Conservation (phyloP, 78 protist genomes). For the Dictyostelium purpureum region DNA sequence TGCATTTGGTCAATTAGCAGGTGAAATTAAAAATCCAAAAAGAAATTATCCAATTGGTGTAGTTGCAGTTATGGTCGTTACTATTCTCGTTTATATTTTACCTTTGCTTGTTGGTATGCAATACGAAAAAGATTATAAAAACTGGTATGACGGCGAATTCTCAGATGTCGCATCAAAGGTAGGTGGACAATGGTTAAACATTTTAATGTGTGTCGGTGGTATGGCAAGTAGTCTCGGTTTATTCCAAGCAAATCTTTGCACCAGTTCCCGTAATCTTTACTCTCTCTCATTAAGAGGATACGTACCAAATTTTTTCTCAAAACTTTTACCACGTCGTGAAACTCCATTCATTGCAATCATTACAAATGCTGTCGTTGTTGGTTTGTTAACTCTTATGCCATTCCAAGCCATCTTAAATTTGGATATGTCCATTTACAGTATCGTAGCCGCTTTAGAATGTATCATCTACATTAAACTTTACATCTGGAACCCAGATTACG, state of each 20-base stretch:
- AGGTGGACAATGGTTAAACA: conserved; percentile 54
- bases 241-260: conserved; percentile 38
- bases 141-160: conserved; percentile 63
- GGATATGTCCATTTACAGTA: conserved; percentile 62
- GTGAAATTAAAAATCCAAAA: conserved; percentile 57
- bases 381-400: not conserved
- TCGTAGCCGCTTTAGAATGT: conserved; percentile 27
- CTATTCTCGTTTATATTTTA: conserved; percentile 13
- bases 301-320: conserved; percentile 27
- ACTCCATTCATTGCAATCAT: conserved; percentile 52
- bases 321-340: conserved; percentile 19
- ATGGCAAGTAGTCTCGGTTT: conserved; percentile 50
- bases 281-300: conserved; percentile 26
- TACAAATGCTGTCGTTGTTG: conserved; percentile 11
- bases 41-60: conserved; percentile 60
- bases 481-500: conserved; percentile 21
- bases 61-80: conserved; percentile 38
- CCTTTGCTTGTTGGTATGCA: conserved; percentile 68
- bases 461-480: conserved; percentile 16
- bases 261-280: conserved; percentile 21
- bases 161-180: conserved; percentile 25
- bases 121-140: conserved; percentile 17
- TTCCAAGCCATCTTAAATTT: conserved; percentile 33
- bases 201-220: conserved; percentile 54
- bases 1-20: conserved; percentile 54